Conservation (phyloP, 1,284 basidiomycete species). For the Moesziomyces globuligerus region DNA sequence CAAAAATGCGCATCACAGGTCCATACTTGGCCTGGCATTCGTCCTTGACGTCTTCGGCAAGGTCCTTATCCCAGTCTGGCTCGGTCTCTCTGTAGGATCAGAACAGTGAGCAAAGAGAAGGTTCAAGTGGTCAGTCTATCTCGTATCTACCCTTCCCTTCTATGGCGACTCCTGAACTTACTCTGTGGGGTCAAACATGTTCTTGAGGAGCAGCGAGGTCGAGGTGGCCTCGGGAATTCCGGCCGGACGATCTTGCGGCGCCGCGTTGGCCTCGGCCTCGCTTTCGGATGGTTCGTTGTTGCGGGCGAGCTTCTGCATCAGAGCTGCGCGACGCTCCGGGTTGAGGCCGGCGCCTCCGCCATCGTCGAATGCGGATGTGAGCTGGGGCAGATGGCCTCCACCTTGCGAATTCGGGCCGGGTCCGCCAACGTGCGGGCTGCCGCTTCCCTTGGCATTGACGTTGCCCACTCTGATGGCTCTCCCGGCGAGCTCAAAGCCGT, state of each 20-base stretch:
- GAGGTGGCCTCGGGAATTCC: slow-evolving; percentile 40
- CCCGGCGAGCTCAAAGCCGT: slow-evolving; percentile 95
- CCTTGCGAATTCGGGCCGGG: slow-evolving; percentile 14
- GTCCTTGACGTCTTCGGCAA: slow-evolving; percentile 92
- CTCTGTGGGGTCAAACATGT: slow-evolving; percentile 97
- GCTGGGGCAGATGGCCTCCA: slow-evolving; percentile 41
- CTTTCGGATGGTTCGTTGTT: slow-evolving; percentile 34
- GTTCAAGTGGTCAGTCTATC: neutral
- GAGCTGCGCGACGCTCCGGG: slow-evolving; percentile 55
- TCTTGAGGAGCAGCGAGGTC: slow-evolving; percentile 75
- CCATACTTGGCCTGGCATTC: slow-evolving; percentile 95
- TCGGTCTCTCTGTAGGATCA: slow-evolving; percentile 78
- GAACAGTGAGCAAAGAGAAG: neutral
- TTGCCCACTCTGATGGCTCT: slow-evolving; percentile 72
- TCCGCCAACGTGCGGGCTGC: slow-evolving; percentile 16
- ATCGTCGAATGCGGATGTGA: slow-evolving; percentile 59
- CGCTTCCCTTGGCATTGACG: slow-evolving; percentile 53
- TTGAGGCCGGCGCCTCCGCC: slow-evolving; percentile 63
- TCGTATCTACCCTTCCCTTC: neutral
- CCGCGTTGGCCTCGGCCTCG: slow-evolving; percentile 9
- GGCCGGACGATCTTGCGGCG: slow-evolving; percentile 73
- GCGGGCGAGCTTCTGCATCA: slow-evolving; percentile 66
- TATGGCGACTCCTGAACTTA: slow-evolving; percentile 4
- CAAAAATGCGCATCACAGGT: slow-evolving; percentile 82
- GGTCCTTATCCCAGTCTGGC: slow-evolving; percentile 92